Percentiles rank a stretch among this genome's conserved stretches.
Evolutionary conservation across 805 yeast species (phyloP).

Genomic region (Metschnikowia lachancei): DNA sequence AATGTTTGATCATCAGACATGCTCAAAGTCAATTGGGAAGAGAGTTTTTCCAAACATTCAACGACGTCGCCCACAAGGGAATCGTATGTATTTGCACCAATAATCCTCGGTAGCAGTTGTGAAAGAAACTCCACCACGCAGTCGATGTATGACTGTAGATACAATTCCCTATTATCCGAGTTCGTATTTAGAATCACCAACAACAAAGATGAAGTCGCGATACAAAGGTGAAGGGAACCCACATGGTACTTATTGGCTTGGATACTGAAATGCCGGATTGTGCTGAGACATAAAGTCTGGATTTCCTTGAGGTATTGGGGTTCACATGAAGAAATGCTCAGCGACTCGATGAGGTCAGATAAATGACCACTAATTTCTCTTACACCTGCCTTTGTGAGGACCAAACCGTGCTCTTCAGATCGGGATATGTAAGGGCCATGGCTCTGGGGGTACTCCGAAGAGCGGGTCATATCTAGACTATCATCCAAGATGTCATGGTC

Average conservation of each 20-base stretch:
- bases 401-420: not conserved
- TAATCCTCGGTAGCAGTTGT: conserved; percentile 28
- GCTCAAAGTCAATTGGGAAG: conserved; percentile 16
- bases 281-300: conserved; percentile 28
- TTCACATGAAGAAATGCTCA: conserved; percentile 22
- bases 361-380: conserved; percentile 2
- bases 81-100: conserved; percentile 17
- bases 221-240: too few species aligned
- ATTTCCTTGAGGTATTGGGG: conserved; percentile 18
- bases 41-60: conserved; percentile 13
- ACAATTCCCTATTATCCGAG: conserved; percentile 42
- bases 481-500: not conserved
- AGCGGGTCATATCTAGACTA: not conserved
- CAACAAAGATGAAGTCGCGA: too few species aligned
- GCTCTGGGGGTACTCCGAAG: not conserved
- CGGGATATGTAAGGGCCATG: not conserved
- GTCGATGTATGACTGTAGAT: conserved; percentile 43
- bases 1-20: conserved; percentile 47
- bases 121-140: conserved; percentile 42
- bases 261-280: conserved; percentile 23
- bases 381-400: conserved; percentile 7
- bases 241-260: not conserved
- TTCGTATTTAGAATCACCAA: conserved; percentile 42
- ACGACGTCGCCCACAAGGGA: conserved; percentile 1
- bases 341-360: conserved; percentile 5